These are phyloP conservation scores for Achaetomiella virescens DNA, from an alignment of 495 filamentous ascomycete species.

Conservation along the genomic window DNA sequence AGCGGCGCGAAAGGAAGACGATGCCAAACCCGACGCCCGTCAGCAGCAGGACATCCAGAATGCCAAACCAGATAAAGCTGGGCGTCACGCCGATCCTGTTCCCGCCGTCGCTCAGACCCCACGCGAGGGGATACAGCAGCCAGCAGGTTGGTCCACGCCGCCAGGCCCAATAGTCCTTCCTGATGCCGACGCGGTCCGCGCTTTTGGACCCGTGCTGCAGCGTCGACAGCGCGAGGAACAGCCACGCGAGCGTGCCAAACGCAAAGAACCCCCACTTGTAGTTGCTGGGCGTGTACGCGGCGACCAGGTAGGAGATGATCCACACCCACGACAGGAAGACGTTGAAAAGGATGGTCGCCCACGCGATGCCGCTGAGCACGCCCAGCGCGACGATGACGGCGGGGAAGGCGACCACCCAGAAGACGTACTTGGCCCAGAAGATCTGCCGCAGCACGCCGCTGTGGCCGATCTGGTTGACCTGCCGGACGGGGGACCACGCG, in stretches of 20 bases:
- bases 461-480: conserved; percentile 27
- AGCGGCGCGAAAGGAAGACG: conserved; percentile 35
- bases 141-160: conserved; percentile 41
- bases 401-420: conserved; percentile 45
- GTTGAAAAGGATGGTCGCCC: conserved; percentile 43
- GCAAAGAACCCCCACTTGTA: conserved; percentile 50
- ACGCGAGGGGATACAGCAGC: conserved; percentile 46
- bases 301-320: conserved; percentile 40
- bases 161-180: conserved; percentile 36
- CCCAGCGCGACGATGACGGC: conserved; percentile 36
- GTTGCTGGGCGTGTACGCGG: conserved; percentile 38
- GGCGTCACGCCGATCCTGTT: conserved; percentile 39
- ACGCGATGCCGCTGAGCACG: conserved; percentile 38
- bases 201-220: conserved; percentile 20
- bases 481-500: conserved; percentile 28
- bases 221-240: conserved; percentile 32
- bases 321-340: conserved; percentile 41
- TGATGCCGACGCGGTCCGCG: conserved; percentile 34
- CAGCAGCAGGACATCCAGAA: conserved; percentile 40
- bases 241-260: conserved; percentile 35
- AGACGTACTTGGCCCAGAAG: conserved; percentile 47
- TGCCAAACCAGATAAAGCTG: conserved; percentile 41
- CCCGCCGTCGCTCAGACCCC: conserved; percentile 42
- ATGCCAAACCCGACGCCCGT: conserved; percentile 31
- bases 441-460: conserved; percentile 36